Conservation (phyloP, 169 alveolate genomes). For the Cryptosporidium tyzzeri region DNA sequence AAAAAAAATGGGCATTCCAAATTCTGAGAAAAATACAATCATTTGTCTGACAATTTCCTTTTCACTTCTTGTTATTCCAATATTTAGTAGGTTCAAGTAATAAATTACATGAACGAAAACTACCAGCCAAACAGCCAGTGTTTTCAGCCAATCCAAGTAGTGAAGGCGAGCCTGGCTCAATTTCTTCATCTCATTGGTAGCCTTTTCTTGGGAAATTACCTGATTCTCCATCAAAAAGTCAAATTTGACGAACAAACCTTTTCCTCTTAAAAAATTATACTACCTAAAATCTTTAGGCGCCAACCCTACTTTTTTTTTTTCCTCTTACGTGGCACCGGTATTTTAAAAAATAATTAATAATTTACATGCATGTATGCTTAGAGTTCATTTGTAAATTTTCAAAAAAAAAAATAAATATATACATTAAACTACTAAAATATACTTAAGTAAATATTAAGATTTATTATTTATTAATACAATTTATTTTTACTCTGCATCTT, state of each 20-base stretch:
- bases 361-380: conserved; percentile 42
- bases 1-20: conserved; percentile 74
- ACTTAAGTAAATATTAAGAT: neutral
- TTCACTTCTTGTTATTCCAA: conserved; percentile 40
- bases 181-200: conserved; percentile 15
- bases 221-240: conserved; percentile 44
- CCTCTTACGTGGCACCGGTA: conserved; percentile 72
- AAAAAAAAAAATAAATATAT: neutral
- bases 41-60: conserved; percentile 22
- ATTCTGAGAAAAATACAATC: conserved; percentile 60
- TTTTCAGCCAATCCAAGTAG: conserved; percentile 73
- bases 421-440: neutral
- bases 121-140: conserved; percentile 71
- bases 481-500: neutral
- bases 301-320: conserved; percentile 43
- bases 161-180: conserved; percentile 16
- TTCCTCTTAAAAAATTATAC: conserved; percentile 13
- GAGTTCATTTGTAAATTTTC: neutral
- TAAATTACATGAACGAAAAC: conserved; percentile 66
- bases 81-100: conserved; percentile 27
- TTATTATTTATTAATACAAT: neutral
- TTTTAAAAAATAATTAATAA: neutral
- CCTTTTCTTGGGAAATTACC: conserved; percentile 20
- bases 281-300: conserved; percentile 46
- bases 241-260: conserved; percentile 6